Base-by-base conservation (phyloP, 1,284 basidiomycete species). In the Veloporphyrellus conicus region DNA sequence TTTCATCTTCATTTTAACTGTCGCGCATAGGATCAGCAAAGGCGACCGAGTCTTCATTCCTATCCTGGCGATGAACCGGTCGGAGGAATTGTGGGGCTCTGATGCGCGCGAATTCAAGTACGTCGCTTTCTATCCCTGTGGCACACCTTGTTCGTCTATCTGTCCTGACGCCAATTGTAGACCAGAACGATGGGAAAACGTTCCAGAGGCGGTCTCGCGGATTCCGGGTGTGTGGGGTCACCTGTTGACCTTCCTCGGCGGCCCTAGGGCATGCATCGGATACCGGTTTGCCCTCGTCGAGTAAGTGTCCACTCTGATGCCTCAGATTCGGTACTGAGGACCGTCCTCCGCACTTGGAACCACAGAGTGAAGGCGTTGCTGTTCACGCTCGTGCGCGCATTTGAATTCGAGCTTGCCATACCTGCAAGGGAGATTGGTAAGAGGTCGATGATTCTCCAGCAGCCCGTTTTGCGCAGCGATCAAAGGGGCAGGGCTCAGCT, bases 271-370 rank as follows among this genome's bases (percentile, higher is more conserved):
- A 3, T 84, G 82, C 58, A 84, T 84, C 43, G 85, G 86, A 1
- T 89, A 83, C 63, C 76, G 82, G 3, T 87, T 89, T 59, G 76
- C 85, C 6, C 57, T 88, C 18, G 69, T 79, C 20, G 84, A 88
- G 79, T 81, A 55, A 57, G 71, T 64, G 12, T 16, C 6, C 18
- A 5, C 6, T 6, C 3, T 11, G 6, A n/a, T n/a, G 18, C 14
- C 10, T 14, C 34, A 14, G 4, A 18, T 14, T 9, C 2, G 7
- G 41, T n/a, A 41, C 2, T 32, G 20, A 41, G 18, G n/a, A n/a
- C 23, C 2, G 9, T 14, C 16, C 16, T 19, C n/a, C 12, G 6
- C 4, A 5, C 10, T 25, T 5, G 2, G 23, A 38, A 38, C n/a
- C 16, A 27, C 22, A 78, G 76, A 58, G 81, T 78, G 65, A 83